Conservation (phyloP, 202 grass and related monocot species). For the Dendrocalamus latiflorus region DNA sequence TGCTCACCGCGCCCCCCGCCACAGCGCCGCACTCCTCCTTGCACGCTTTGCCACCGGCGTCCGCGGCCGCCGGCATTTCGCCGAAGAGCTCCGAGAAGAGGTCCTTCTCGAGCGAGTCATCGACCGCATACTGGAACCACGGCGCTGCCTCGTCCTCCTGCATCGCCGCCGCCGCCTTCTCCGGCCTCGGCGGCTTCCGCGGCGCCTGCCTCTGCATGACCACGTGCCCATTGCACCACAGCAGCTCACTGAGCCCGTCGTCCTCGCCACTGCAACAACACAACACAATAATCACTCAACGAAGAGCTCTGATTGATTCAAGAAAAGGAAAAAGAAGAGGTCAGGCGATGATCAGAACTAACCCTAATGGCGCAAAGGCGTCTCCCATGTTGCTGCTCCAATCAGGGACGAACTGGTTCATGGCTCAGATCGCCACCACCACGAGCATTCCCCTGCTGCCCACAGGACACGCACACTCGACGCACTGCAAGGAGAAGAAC, state of each 20-base stretch:
- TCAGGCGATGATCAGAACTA: not conserved
- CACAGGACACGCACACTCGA: too few relatives aligned
- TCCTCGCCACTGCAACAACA: not conserved
- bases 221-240: constrained; percentile 65
- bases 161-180: too few relatives aligned
- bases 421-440: not conserved
- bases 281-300: not conserved
- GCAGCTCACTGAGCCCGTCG: constrained; percentile 52
- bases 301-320: not conserved
- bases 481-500: not conserved
- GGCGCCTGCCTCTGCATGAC: constrained; percentile 64
- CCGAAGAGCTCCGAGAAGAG: too few relatives aligned
- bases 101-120: too few relatives aligned
- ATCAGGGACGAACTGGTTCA: constrained; percentile 44
- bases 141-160: constrained; percentile 29
- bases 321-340: not conserved
- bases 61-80: too few relatives aligned
- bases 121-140: constrained; percentile 53
- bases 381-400: constrained; percentile 39
- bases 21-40: too few relatives aligned
- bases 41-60: too few relatives aligned
- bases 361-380: constrained; percentile 19
- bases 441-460: not conserved
- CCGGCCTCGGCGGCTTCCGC: constrained; percentile 22
- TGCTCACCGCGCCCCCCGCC: too few relatives aligned